These are phyloP conservation scores for Amborella trichopoda DNA, from an alignment of 164 flowering plant species.

Conservation along the genomic window DNA sequence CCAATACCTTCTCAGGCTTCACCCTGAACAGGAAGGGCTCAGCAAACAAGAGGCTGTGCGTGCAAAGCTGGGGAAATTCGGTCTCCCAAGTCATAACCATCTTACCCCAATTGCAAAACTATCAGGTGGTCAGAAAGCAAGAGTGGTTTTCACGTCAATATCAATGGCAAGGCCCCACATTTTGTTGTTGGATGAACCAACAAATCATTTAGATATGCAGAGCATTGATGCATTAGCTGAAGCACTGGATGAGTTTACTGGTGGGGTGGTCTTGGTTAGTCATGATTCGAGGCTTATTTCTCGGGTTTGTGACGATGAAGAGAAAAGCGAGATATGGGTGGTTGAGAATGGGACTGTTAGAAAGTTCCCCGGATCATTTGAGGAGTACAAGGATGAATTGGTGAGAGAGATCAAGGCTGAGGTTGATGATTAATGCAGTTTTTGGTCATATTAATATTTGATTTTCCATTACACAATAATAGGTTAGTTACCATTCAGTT, in stretches of 20 bases:
- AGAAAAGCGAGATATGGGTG: constrained; percentile 62
- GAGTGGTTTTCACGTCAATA: constrained; percentile 78
- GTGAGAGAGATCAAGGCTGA: constrained; percentile 55
- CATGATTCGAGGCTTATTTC: constrained; percentile 77
- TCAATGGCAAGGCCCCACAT: constrained; percentile 82
- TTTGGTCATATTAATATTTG: not conserved
- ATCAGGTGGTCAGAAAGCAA: constrained; percentile 73
- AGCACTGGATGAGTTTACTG: constrained; percentile 68
- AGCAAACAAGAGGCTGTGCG: constrained; percentile 85
- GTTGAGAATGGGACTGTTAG: constrained; percentile 62
- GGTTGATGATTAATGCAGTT: constrained; percentile 44
- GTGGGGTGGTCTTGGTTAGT: constrained; percentile 79
- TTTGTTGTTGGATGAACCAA: constrained; percentile 24
- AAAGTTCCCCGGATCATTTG: constrained; percentile 44
- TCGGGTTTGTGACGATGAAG: constrained; percentile 74
- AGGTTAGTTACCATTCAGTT: too few relatives aligned
- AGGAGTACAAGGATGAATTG: constrained; percentile 73
- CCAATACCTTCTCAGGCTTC: constrained; percentile 68
- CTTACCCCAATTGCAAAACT: constrained; percentile 71
- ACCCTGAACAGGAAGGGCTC: constrained; percentile 73
- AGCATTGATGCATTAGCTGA: constrained; percentile 82
- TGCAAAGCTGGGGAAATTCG: constrained; percentile 78
- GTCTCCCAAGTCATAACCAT: constrained; percentile 77
- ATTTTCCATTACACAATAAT: not conserved
- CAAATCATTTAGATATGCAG: constrained; percentile 68